phyloP scores from a whole-genome alignment of 306 rosid genomes.

The Gleditsia sinensis region DNA sequence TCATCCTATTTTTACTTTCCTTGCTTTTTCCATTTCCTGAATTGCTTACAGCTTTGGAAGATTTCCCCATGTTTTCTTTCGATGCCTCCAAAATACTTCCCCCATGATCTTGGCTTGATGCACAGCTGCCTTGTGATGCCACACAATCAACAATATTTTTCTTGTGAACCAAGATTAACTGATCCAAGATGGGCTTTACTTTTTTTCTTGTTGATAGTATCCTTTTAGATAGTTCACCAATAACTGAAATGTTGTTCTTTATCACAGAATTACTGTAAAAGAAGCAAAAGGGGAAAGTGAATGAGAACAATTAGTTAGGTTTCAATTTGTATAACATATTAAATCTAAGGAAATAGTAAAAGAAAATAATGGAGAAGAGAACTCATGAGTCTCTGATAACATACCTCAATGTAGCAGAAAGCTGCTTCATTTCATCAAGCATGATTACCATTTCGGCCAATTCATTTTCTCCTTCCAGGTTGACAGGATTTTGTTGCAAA shows the following conservation, averaged over 20 bases:
- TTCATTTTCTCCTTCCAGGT: background rate
- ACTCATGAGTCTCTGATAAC: background rate
- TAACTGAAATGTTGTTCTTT: constrained; percentile 4
- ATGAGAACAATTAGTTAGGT: background rate
- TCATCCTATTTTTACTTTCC: too few relatives aligned
- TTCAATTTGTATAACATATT: background rate
- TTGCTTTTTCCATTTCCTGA: background rate
- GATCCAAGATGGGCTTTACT: background rate
- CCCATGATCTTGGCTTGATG: background rate
- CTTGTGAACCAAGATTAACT: too few relatives aligned
- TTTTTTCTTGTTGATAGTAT: constrained; percentile 5
- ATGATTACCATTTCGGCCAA: background rate
- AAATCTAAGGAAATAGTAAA: background rate
- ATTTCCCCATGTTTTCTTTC: background rate
- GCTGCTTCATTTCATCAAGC: constrained; percentile 25
- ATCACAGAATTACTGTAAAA: background rate
- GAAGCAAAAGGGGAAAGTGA: background rate
- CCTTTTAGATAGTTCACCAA: constrained; percentile 7
- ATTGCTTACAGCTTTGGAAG: background rate
- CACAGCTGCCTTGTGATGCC: too few relatives aligned
- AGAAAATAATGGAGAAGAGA: background rate
- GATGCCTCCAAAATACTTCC: background rate
- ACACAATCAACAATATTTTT: background rate
- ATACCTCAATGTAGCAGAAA: constrained; percentile 31
- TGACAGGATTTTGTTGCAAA: background rate